A percentile compares a stretch with the other conserved stretches of the same genome.
Conservation (phyloP, 192 early-diverging fungal genomes). For the Backusella westeae region DNA sequence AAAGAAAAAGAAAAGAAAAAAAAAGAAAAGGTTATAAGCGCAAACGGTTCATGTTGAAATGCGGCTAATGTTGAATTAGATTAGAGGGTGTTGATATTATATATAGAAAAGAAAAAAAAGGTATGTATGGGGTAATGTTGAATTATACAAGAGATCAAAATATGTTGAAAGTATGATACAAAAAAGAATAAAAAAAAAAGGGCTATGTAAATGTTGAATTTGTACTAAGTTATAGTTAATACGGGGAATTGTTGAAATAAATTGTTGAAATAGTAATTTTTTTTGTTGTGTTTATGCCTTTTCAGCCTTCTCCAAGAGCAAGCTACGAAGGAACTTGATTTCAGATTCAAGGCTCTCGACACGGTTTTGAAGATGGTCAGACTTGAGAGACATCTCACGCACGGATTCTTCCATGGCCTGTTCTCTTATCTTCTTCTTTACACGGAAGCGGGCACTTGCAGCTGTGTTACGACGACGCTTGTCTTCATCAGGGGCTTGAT, state of each 20-base stretch:
- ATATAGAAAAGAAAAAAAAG: not conserved
- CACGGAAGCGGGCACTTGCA: conserved; percentile 91
- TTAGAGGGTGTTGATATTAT: not conserved
- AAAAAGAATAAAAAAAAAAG: not conserved
- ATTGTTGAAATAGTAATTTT: not conserved
- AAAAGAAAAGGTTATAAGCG: not conserved
- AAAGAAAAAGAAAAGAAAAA: not conserved
- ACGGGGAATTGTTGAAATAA: conserved; percentile 5
- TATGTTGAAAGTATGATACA: conserved; percentile 10
- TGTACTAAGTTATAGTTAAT: not conserved
- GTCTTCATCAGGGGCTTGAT: conserved; percentile 64
- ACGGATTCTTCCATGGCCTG: conserved; percentile 82
- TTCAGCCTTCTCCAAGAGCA: conserved; percentile 75
- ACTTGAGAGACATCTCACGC: conserved; percentile 69
- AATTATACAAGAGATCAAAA: conserved; percentile 11
- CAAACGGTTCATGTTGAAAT: conserved; percentile 16
- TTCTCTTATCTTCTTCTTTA: conserved; percentile 93
- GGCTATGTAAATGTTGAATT: conserved; percentile 5
- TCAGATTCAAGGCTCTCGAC: conserved; percentile 87
- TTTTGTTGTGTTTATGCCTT: conserved; percentile 23
- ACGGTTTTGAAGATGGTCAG: conserved; percentile 70
- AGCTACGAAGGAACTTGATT: conserved; percentile 83
- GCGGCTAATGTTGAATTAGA: conserved; percentile 18
- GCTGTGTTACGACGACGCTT: conserved; percentile 94
- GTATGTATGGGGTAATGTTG: conserved; percentile 14